Evolutionary conservation across 2,329 filamentous ascomycete species (phyloP), one percentile per base, ranked within the genome.

Genomic region (Claviceps monticola): DNA sequence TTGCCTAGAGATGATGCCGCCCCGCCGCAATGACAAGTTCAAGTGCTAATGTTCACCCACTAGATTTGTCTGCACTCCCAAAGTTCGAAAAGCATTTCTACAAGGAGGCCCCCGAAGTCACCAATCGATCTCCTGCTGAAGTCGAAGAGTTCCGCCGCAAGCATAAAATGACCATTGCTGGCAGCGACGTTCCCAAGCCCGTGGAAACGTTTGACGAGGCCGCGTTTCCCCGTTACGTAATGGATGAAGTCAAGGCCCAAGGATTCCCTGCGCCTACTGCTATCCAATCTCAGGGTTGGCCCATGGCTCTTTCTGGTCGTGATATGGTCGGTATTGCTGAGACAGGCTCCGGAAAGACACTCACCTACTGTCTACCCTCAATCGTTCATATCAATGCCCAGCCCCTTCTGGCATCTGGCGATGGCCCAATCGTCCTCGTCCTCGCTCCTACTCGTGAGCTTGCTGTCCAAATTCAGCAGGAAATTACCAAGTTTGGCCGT

Each of bases 31-130:
- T 34, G 4, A 41, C 52, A n/a, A 54, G 44, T 53, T 5, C 17
- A 39, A 19, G 17, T 53, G 5, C 17, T 44, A 46, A 46, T 19
- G 26, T 26, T 21, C 6, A 39, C 5, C 9, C 6, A 21, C 19
- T 59, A 93, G 93, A 98, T 66, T 62, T 93, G 51, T 75, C 68
- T 63, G 68, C 83, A 6, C 66, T 98, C 46, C 91, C 93, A 61
- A 97, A 97, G 71, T 98, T 98, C 73, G 93, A 98, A 68, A 98
- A 98, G 74, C 90, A 87, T 8, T 98, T 98, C 74, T 98, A 98
- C 80, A 95, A 97, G 75, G 93, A 97, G 72, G 83, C 93, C 66
- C 78, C 84, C 36, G 80, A 81, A 54, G 91, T 98, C 55, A 71
- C 82, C 56, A 75, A 70, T 62, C 87, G 93, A 64, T 82, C 88